Conservation (phyloP, 805 yeast genomes). For the Metschnikowia baotianmanensis region DNA sequence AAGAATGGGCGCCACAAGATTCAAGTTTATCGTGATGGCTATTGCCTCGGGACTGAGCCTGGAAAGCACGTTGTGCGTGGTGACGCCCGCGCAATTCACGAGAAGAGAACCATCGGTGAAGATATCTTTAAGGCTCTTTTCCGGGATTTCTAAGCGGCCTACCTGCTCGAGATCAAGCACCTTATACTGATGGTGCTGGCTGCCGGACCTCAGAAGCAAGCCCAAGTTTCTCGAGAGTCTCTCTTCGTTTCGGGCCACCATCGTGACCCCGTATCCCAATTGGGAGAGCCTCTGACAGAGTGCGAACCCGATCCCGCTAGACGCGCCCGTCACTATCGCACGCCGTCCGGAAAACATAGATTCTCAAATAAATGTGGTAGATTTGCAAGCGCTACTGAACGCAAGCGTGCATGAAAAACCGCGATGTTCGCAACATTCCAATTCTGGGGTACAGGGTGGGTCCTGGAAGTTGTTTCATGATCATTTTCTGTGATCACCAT, state of each 20-base stretch:
- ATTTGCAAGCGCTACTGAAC: not conserved
- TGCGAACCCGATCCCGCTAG: slow-evolving; percentile 62
- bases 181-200: slow-evolving; percentile 31
- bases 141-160: not conserved
- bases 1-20: slow-evolving; percentile 60
- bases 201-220: slow-evolving; percentile 4
- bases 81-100: slow-evolving; percentile 65
- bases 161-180: slow-evolving; percentile 30
- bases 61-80: slow-evolving; percentile 54
- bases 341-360: slow-evolving; percentile 25
- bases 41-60: slow-evolving; percentile 43
- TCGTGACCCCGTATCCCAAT: slow-evolving; percentile 50
- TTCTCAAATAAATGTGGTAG: not conserved
- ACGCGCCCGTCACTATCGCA: slow-evolving; percentile 68
- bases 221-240: slow-evolving; percentile 25
- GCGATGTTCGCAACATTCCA: no score
- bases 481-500: no score
- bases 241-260: slow-evolving; percentile 48
- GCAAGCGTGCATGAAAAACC: not conserved
- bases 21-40: slow-evolving; percentile 46
- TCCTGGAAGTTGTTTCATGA: no score
- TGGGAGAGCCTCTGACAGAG: slow-evolving; percentile 51
- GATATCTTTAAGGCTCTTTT: slow-evolving; percentile 15
- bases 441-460: no score
- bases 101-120: slow-evolving; percentile 44